Conservation (phyloP, 2,329 filamentous ascomycete species). For the Hymenoscyphus fructigenus region DNA sequence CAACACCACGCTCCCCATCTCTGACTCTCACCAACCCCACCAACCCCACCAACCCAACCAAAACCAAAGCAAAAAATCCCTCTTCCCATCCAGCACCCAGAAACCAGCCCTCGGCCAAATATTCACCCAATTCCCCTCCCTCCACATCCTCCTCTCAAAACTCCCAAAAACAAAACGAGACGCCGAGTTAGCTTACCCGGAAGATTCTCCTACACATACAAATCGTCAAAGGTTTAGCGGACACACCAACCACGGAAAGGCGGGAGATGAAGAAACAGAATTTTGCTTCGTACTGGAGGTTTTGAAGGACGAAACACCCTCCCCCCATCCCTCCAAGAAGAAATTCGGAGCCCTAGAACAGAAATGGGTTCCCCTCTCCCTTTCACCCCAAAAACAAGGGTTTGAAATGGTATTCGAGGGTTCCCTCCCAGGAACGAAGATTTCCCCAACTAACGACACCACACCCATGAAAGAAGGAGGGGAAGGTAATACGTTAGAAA, state of each 20-base stretch:
- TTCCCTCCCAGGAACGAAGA: too few relatives aligned
- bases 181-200: constrained; percentile 34
- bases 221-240: constrained; percentile 4
- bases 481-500: constrained; percentile 3
- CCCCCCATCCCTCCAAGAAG: too few relatives aligned
- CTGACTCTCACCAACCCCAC: constrained; percentile 43
- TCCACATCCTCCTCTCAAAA: constrained; percentile 53
- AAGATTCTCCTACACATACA: too few relatives aligned
- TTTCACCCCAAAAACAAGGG: too few relatives aligned
- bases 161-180: constrained; percentile 44
- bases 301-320: too few relatives aligned
- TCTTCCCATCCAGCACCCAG: constrained; percentile 25
- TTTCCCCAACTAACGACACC: too few relatives aligned
- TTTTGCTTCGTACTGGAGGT: constrained; percentile 20
- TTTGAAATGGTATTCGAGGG: too few relatives aligned
- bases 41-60: constrained; percentile 4
- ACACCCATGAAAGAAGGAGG: too few relatives aligned
- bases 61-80: constrained; percentile 13
- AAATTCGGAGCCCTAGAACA: too few relatives aligned
- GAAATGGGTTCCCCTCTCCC: too few relatives aligned
- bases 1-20: constrained; percentile 47
- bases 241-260: constrained; percentile 4
- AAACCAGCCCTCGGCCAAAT: constrained; percentile 46
- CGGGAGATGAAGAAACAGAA: constrained; percentile 17
- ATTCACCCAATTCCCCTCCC: constrained; percentile 53